Evolutionary conservation across 1,284 basidiomycete genomes (phyloP).

Genomic region (Boletus mariae): DNA sequence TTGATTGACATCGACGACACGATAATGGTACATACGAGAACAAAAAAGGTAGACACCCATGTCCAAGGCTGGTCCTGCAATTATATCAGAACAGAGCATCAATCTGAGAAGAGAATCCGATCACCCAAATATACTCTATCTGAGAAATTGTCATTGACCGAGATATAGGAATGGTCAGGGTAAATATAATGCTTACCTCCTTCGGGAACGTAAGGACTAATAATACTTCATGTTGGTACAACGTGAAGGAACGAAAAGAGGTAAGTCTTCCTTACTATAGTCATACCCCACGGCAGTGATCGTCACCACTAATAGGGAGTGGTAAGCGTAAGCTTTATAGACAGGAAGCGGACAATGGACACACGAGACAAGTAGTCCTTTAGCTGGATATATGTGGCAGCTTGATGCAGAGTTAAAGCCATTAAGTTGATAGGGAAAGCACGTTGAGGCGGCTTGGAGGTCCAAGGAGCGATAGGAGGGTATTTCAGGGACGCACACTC

Average conservation of each 20-base stretch:
- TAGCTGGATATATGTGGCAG: neutral
- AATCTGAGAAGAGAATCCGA: neutral
- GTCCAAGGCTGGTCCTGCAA: neutral
- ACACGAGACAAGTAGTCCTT: neutral
- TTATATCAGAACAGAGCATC: neutral
- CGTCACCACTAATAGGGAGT: neutral
- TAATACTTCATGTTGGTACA: neutral
- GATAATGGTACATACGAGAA: neutral
- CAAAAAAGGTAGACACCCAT: neutral
- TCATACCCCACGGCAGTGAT: neutral
- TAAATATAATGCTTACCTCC: neutral
- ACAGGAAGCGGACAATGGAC: neutral
- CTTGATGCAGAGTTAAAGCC: neutral
- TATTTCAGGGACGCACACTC: neutral
- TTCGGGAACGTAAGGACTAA: neutral
- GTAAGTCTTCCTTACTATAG: neutral
- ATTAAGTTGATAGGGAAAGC: neutral
- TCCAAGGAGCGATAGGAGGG: neutral
- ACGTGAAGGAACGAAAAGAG: neutral
- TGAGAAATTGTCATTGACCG: neutral
- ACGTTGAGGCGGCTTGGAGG: neutral
- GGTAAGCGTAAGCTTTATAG: neutral
- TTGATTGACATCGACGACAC: neutral
- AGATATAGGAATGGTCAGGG: neutral
- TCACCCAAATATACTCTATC: neutral